A percentile compares a stretch with the other conserved stretches of the same genome.
Evolutionary conservation across 2,329 filamentous ascomycete genomes (phyloP).

Genomic region (Fusarium heterosporum): DNA sequence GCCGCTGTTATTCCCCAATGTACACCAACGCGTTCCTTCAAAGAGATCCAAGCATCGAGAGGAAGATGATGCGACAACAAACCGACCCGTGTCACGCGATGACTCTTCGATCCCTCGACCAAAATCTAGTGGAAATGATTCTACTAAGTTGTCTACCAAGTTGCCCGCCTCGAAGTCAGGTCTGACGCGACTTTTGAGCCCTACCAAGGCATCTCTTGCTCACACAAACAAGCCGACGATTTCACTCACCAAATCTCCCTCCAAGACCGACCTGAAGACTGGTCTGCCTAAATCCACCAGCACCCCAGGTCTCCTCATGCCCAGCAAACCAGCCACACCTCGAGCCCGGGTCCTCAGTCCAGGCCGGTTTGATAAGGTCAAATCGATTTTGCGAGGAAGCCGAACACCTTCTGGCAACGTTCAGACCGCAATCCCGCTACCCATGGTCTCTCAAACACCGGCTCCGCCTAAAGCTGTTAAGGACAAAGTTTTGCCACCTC

Average conservation of each 20-base stretch:
- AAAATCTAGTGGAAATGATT: slow-evolving; percentile 49
- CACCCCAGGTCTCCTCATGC: slow-evolving; percentile 57
- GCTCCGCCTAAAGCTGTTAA: slow-evolving; percentile 61
- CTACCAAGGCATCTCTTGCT: slow-evolving; percentile 77
- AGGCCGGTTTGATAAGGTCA: slow-evolving; percentile 66
- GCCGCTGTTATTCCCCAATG: slow-evolving; percentile 37
- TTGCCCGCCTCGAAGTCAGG: slow-evolving; percentile 61
- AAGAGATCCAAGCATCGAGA: slow-evolving; percentile 79
- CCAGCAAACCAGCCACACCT: slow-evolving; percentile 50
- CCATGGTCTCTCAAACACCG: slow-evolving; percentile 61
- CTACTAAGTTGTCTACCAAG: slow-evolving; percentile 48
- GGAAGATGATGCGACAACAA: slow-evolving; percentile 76
- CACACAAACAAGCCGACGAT: slow-evolving; percentile 46
- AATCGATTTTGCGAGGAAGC: slow-evolving; percentile 66
- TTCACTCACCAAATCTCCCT: slow-evolving; percentile 55
- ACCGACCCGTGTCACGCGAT: slow-evolving; percentile 69
- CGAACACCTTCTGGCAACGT: slow-evolving; percentile 52
- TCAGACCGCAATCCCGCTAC: slow-evolving; percentile 62
- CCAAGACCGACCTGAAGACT: slow-evolving; percentile 58
- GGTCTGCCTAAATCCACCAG: slow-evolving; percentile 64
- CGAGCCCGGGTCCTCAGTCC: slow-evolving; percentile 60
- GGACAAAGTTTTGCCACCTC: slow-evolving; percentile 64
- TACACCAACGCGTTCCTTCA: slow-evolving; percentile 54
- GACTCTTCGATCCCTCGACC: slow-evolving; percentile 62
- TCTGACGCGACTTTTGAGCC: slow-evolving; percentile 74